Evolutionary conservation across 2,329 filamentous ascomycete genomes (phyloP).

Genomic region (Phyllosticta capitalensis): DNA sequence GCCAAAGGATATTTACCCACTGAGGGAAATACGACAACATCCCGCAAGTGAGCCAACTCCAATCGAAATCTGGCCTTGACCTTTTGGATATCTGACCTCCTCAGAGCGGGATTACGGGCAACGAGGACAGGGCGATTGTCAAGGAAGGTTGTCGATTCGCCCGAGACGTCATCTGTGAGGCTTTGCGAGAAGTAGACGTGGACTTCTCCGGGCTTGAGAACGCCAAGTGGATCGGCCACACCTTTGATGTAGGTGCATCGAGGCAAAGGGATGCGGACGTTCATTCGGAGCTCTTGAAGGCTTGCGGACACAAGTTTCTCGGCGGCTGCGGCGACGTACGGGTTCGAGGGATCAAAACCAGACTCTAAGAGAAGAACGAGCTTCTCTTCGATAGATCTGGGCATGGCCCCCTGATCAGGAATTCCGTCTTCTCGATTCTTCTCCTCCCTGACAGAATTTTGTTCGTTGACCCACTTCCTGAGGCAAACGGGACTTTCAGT

Average conservation of each 20-base stretch:
- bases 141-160: constrained; percentile 41
- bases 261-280: constrained; percentile 51
- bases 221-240: constrained; percentile 55
- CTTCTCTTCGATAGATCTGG: constrained; percentile 18
- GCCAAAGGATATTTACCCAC: constrained; percentile 55
- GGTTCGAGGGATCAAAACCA: constrained; percentile 48
- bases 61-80: constrained; percentile 41
- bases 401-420: constrained; percentile 20
- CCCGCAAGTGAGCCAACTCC: constrained; percentile 57
- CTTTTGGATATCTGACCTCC: constrained; percentile 63
- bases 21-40: constrained; percentile 69
- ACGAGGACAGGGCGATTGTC: constrained; percentile 54
- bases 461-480: constrained; percentile 43
- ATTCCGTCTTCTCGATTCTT: constrained; percentile 17
- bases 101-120: constrained; percentile 59
- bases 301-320: constrained; percentile 41
- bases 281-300: constrained; percentile 45
- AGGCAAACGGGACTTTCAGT: constrained; percentile 43
- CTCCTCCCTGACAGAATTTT: constrained; percentile 19
- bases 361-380: constrained; percentile 26
- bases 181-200: constrained; percentile 56
- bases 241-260: constrained; percentile 56
- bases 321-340: constrained; percentile 41
- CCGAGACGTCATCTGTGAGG: constrained; percentile 47
- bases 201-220: constrained; percentile 55